These are phyloP conservation scores for Dioszegia crocea DNA, from an alignment of 768 basidiomycete genomes.

Conservation along the genomic window DNA sequence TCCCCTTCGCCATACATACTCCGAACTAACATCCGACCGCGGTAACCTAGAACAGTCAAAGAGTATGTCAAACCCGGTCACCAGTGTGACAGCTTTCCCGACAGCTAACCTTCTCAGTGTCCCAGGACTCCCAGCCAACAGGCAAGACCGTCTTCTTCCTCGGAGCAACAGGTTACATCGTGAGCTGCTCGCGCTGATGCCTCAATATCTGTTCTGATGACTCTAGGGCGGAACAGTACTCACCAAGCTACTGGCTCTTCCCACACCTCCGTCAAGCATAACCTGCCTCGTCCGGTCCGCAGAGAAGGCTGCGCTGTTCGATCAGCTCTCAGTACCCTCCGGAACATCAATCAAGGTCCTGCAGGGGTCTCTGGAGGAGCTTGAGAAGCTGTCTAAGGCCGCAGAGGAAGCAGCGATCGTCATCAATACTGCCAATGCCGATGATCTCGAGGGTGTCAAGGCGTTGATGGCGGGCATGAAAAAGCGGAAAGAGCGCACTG, in stretches of 20 bases:
- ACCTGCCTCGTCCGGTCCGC: slow-evolving; percentile 35
- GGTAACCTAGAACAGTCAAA: too few relatives aligned
- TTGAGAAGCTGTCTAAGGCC: slow-evolving; percentile 31
- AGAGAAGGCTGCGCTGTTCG: slow-evolving; percentile 31
- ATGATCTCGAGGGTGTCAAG: slow-evolving; percentile 33
- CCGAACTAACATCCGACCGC: too few relatives aligned
- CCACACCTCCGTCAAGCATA: slow-evolving; percentile 29
- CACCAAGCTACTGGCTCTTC: slow-evolving; percentile 15
- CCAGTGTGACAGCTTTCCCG: too few relatives aligned
- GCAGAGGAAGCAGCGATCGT: slow-evolving; percentile 37
- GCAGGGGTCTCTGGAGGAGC: slow-evolving; percentile 33
- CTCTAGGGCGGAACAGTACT: slow-evolving; percentile 26
- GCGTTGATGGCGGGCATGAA: slow-evolving; percentile 42
- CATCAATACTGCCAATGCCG: slow-evolving; percentile 43
- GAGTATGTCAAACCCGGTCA: too few relatives aligned
- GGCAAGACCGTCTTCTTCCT: slow-evolving; percentile 34
- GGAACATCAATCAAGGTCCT: slow-evolving; percentile 18
- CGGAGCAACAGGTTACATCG: slow-evolving; percentile 41
- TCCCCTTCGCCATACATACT: too few relatives aligned
- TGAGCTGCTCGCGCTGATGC: not conserved
- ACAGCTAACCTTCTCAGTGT: too few relatives aligned
- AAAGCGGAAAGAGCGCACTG: slow-evolving; percentile 40
- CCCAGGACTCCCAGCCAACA: slow-evolving; percentile 1
- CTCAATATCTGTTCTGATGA: too few relatives aligned
- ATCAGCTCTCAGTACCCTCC: slow-evolving; percentile 18